Evolutionary conservation across 108 stramenopile genomes (phyloP), one percentile per base, ranked within the genome.

Genomic region (Cyclotella cryptica): DNA sequence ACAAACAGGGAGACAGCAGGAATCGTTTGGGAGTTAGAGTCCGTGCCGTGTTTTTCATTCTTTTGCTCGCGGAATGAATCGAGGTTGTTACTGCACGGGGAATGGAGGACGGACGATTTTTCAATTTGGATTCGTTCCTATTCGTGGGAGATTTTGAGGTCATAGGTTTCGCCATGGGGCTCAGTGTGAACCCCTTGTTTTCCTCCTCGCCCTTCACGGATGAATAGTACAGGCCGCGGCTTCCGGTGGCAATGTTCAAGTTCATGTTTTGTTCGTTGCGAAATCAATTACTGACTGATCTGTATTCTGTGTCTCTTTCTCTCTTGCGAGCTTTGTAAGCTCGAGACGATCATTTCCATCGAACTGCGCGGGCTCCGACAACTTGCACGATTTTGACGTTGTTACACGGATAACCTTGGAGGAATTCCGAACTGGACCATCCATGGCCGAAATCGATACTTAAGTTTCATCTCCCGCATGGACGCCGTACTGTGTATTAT

Each of bases 1-100:
- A 30, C 13, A n/a, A 39, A 21, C 60, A 61, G 12, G 60, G 60
- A 61, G 60, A 61, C 11, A 61, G 29, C 30, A 61, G 35, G 60
- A 61, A 8, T 8, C 55, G 4, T 13, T 39, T 61, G 6, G 60
- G 60, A 61, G 35, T 35, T 1, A 61, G 29, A 2, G 60, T 35
- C 1, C 60, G 60, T 2, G 35, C 60, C 15, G 60, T 39, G 35
- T n/a, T 61, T 39, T 61, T 61, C 60, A 39, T 17, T 14, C 15
- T 49, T 9, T 49, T 2, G 35, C 35, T 35, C 35, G 35, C 35
- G 35, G 35, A 35, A 35, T 35, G 47, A 49, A 39, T n/a, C 13
- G 60, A 35, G 60, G 19, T 61, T 13, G 60, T 39, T 39, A 39
- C 60, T 11, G 29, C 35, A 39, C 11, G 55, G 12, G 55, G 24